Evolutionary conservation across 1,284 basidiomycete species (phyloP).

Genomic region (Ganoderma leucocontextum): DNA sequence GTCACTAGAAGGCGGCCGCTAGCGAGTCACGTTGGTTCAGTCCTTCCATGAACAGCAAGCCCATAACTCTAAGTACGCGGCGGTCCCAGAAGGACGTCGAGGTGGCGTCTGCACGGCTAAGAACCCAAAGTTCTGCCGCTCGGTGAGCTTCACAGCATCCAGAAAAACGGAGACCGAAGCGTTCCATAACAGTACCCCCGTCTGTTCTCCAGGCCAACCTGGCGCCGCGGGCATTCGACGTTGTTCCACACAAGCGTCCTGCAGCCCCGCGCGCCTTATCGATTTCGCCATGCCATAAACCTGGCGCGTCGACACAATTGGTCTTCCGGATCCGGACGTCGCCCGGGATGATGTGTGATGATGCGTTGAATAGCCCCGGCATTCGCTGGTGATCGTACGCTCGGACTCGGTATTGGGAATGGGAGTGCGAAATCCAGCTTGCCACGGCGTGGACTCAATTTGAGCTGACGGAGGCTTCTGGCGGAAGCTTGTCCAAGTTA

Average conservation of each 20-base stretch:
- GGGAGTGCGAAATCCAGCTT: not conserved
- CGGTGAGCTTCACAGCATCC: not conserved
- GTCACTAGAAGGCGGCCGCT: not conserved
- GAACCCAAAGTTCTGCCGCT: not conserved
- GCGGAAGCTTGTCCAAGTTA: not conserved
- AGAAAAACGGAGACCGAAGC: not conserved
- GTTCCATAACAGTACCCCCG: not conserved
- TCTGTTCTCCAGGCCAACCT: not conserved
- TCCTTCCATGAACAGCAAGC: not conserved
- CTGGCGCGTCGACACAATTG: not conserved
- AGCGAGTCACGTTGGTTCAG: not conserved
- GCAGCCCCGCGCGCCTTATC: not conserved
- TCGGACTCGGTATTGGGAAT: not conserved
- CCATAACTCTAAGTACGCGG: too few species aligned
- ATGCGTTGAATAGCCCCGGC: not conserved
- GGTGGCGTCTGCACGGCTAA: slow-evolving; percentile 5
- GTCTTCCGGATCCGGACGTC: not conserved
- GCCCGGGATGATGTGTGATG: not conserved
- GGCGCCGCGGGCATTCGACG: not conserved
- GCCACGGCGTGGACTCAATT: not conserved
- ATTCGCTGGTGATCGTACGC: not conserved
- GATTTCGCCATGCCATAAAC: not conserved
- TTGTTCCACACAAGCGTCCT: not conserved
- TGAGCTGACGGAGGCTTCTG: not conserved
- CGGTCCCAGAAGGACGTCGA: slow-evolving; percentile 11